Percentiles rank a stretch among this genome's conserved stretches.
Conservation (phyloP, 768 basidiomycete genomes). For the Tricholoma saponaceum region DNA sequence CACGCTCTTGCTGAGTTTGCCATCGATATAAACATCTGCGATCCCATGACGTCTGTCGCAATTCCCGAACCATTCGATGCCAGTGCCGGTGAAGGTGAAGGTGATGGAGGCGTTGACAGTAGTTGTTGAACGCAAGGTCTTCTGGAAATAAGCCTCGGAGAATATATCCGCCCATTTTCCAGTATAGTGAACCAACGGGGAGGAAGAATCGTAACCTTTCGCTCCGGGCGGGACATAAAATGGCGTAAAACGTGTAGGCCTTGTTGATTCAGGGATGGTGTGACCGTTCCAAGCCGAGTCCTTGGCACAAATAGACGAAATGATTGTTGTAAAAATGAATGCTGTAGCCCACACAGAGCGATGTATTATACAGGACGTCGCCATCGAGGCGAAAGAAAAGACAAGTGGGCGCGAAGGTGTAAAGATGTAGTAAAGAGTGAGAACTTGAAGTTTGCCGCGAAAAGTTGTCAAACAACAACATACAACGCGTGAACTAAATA, state of each 20-base stretch:
- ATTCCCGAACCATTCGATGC: constrained; percentile 76
- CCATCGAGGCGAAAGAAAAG: constrained; percentile 8
- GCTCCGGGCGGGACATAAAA: constrained; percentile 75
- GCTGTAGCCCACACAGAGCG: constrained; percentile 9
- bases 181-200: constrained; percentile 59
- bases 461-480: constrained; percentile 5
- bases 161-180: constrained; percentile 56
- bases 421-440: too few species aligned
- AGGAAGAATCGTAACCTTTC: constrained; percentile 66
- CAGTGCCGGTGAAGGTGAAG: constrained; percentile 68
- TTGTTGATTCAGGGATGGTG: constrained; percentile 44
- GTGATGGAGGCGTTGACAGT: constrained; percentile 44
- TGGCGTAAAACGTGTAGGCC: constrained; percentile 48
- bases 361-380: not conserved
- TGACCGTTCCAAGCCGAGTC: constrained; percentile 72
- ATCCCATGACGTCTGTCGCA: constrained; percentile 50
- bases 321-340: constrained; percentile 9
- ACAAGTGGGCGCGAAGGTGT: not conserved
- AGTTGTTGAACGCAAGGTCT: constrained; percentile 48
- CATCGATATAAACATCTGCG: constrained; percentile 57
- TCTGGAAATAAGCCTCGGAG: constrained; percentile 46
- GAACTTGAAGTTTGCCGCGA: too few species aligned
- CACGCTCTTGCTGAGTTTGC: constrained; percentile 38
- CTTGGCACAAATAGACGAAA: constrained; percentile 10
- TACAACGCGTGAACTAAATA: constrained; percentile 2